Base-by-base conservation (phyloP, 768 basidiomycete species). In the Collybiopsis confluens region DNA sequence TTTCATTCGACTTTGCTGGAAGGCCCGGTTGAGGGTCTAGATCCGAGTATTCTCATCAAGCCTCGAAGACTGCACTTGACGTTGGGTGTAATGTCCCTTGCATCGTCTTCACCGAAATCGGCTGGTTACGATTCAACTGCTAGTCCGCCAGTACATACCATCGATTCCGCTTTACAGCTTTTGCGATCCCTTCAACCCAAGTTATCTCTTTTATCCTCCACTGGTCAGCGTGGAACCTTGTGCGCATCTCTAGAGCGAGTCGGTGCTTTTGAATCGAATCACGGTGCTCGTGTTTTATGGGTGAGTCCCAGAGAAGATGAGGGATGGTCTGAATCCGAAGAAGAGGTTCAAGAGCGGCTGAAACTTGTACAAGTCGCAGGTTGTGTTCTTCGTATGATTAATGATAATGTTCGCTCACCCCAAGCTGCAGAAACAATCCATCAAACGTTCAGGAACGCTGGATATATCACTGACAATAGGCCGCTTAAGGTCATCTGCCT, bases 61-160 rank as follows among this genome's bases (percentile, higher is more conserved):
- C 78, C 79, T 0, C 62, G 73, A 9, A 65, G 87, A n/a, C 67
- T 90, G 40, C 88, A 91, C 65, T 67, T 90, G 54, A 90, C 88
- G 0, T 68, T 91, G 2, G 88, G 88, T 1, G 86, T 89, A 1
- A 86, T 91, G 84, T 68, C 78, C 0, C 80, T 90, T 33, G 35
- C 41, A 5, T 16, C 43, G 8, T 40, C 10, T 23, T 10, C 8
- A 11, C 15, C 35, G 10, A 2, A 30, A 0, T 10, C 11, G 38
- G 10, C 52, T 43, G 21, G 33, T 45, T 41, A 28, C 28, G 16
- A 15, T 33, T 18, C 35, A 28, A 24, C n/a, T 3, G 56, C 47
- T 24, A 46, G 45, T 28, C 8, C 40, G 21, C 20, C 35, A 9
- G 8, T n/a, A 16, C 26, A 45, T 2, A 53, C 52, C 4, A 30